Evolutionary conservation across 2,329 filamentous ascomycete species (phyloP).

Genomic region (Fusarium pseudocircinatum): DNA sequence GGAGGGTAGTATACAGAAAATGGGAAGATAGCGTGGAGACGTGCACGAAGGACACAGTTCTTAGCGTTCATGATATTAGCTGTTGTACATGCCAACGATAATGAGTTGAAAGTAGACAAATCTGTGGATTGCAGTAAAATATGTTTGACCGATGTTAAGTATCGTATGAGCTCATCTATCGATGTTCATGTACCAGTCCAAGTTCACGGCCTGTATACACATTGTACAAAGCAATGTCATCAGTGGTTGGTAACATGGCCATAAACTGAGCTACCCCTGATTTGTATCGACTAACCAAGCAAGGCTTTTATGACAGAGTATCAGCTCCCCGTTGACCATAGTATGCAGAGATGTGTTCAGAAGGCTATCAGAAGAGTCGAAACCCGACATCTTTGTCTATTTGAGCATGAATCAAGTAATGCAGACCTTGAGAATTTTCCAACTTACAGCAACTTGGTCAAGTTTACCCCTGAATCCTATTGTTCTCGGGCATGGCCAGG

Average conservation of each 20-base stretch:
- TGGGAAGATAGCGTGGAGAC: not conserved
- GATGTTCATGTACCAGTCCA: not conserved
- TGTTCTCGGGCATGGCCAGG: not conserved
- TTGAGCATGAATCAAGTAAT: not conserved
- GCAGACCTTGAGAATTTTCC: not conserved
- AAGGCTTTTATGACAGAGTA: not conserved
- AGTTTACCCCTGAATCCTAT: not conserved
- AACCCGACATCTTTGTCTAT: not conserved
- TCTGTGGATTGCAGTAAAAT: not conserved
- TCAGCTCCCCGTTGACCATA: not conserved
- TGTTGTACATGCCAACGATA: conserved; percentile 19
- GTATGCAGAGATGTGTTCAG: not conserved
- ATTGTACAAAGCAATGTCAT: not conserved
- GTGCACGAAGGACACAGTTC: not conserved
- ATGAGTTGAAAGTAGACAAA: conserved; percentile 3
- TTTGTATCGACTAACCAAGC: not conserved
- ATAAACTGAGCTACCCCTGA: not conserved
- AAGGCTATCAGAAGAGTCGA: not conserved
- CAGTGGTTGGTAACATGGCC: not conserved
- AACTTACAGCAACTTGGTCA: not conserved
- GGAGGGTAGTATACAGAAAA: conserved; percentile 25
- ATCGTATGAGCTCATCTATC: not conserved
- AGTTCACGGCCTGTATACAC: not conserved
- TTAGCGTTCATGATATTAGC: conserved; percentile 14
- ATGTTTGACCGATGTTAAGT: not conserved